Base-by-base conservation (phyloP, 345 rosid genomes). In the Rhodamnia argentea region DNA sequence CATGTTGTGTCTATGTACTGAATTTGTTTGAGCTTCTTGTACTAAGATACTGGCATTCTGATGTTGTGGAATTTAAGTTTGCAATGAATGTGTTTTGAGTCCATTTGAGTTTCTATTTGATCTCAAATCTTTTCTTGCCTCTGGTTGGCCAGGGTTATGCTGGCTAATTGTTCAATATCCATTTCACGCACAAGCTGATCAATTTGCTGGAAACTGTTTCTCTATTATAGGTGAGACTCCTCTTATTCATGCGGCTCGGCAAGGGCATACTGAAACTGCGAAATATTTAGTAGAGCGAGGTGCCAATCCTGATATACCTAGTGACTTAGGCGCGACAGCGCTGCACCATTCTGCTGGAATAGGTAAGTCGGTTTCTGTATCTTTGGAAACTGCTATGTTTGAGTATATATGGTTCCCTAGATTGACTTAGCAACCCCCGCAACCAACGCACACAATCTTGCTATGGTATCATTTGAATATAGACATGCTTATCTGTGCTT, bases 311-410 rank as follows among this genome's bases (percentile, higher is more conserved):
- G 85, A 89, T 58, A 93, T 95, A 52, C 89, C 98, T 14, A 96
- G 98, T 90, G 94, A 96, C 26, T 88, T 95, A 86, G 99, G 98
- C 54, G 95, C 96, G 70, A 96, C 98, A 2, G 95, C 98, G 16
- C 90, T 97, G 87, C 99, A 96, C 91, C 99, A 97, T 89, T 90
- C 97, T 51, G 98, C 98, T 10, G 98, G 98, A 87, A 90, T 90
- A 86, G 98, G 99, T 96, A 83, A 70, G 86, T 86, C 74, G 15
- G 11, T 76, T 44, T 10, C 24, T 82, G 4, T 23, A 51, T 59
- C 10, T n/a, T 83, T 83, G 78, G 27, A 52, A 3, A 52, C 51
- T 18, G 83, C 37, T 44, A 51, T 27, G 44, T 70, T 62, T 6
- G 47, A 70, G 81, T 22, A 37, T 20, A 40, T 70, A 5, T 70